Percentiles rank a stretch among this genome's conserved stretches.
Evolutionary conservation across 1,139 yeast species (phyloP).

Genomic region (Candida sp.): DNA sequence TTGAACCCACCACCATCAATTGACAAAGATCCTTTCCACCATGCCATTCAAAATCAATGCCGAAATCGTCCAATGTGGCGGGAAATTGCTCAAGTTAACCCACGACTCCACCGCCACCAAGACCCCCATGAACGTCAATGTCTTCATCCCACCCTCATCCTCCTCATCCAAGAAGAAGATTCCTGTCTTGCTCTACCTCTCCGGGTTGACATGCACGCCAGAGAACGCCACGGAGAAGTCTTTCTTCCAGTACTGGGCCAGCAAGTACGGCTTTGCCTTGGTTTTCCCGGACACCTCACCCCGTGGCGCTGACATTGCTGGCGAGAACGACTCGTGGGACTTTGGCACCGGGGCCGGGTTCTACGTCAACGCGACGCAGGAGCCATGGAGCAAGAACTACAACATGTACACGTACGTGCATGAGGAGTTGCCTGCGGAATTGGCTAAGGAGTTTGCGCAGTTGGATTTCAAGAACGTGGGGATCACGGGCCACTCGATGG

Average conservation of each 20-base stretch:
- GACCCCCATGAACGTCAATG: constrained; percentile 82
- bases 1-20: not conserved
- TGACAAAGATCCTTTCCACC: not conserved
- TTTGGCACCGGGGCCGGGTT: constrained; percentile 98
- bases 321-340: constrained; percentile 87
- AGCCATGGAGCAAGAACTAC: constrained; percentile 75
- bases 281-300: constrained; percentile 98
- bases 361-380: constrained; percentile 81
- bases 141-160: constrained; percentile 78
- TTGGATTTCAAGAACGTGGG: constrained; percentile 66
- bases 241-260: constrained; percentile 81
- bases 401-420: constrained; percentile 87
- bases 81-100: constrained; percentile 72
- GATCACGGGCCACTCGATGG: constrained; percentile 97
- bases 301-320: constrained; percentile 82
- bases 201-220: constrained; percentile 95
- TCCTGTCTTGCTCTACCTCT: constrained; percentile 81
- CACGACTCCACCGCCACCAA: constrained; percentile 73
- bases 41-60: constrained; percentile 60
- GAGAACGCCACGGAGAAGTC: constrained; percentile 97
- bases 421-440: constrained; percentile 63
- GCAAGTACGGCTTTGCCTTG: constrained; percentile 81
- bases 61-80: constrained; percentile 73
- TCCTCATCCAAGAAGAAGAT: constrained; percentile 47
- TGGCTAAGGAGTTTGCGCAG: constrained; percentile 49